These are phyloP conservation scores for Clavispora phyllophila DNA, from an alignment of 805 yeast genomes.

Conservation along the genomic window DNA sequence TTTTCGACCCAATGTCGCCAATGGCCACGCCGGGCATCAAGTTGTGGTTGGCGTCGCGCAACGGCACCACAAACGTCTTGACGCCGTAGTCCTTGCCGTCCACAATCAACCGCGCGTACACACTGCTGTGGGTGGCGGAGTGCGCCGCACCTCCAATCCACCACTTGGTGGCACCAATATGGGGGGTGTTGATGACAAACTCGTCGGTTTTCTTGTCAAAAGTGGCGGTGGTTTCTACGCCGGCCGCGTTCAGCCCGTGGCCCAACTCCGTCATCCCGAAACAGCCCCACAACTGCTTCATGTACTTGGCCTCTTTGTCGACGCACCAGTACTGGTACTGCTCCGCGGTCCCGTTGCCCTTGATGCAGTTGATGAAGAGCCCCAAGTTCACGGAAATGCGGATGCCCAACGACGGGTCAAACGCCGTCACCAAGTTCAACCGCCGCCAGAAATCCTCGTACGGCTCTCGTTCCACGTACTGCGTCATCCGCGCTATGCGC, in stretches of 20 bases:
- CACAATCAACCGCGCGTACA: conserved; percentile 40
- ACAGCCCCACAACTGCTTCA: conserved; percentile 28
- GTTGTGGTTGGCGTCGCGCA: conserved; percentile 39
- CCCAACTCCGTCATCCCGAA: conserved; percentile 20
- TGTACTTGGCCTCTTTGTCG: conserved; percentile 26
- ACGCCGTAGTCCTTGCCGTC: conserved; percentile 43
- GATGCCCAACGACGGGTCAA: conserved; percentile 36
- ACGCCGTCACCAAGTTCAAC: conserved; percentile 31
- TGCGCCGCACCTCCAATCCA: conserved; percentile 50
- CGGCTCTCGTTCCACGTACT: conserved; percentile 31
- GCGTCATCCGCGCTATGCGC: conserved; percentile 32
- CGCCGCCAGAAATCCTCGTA: conserved; percentile 28
- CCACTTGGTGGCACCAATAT: conserved; percentile 47
- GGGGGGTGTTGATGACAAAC: conserved; percentile 42
- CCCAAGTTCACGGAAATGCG: conserved; percentile 37
- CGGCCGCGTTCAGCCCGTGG: conserved; percentile 19
- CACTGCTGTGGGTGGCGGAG: conserved; percentile 38
- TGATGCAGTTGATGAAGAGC: conserved; percentile 34
- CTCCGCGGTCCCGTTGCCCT: conserved; percentile 37
- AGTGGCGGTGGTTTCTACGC: conserved; percentile 23
- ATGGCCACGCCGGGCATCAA: conserved; percentile 40
- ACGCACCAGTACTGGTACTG: conserved; percentile 36
- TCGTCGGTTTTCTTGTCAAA: conserved; percentile 38
- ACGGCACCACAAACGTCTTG: conserved; percentile 43
- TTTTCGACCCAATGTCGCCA: conserved; percentile 45